phyloP scores from a whole-genome alignment of 495 filamentous ascomycete genomes.

The Rostrohypoxylon terebratum region DNA sequence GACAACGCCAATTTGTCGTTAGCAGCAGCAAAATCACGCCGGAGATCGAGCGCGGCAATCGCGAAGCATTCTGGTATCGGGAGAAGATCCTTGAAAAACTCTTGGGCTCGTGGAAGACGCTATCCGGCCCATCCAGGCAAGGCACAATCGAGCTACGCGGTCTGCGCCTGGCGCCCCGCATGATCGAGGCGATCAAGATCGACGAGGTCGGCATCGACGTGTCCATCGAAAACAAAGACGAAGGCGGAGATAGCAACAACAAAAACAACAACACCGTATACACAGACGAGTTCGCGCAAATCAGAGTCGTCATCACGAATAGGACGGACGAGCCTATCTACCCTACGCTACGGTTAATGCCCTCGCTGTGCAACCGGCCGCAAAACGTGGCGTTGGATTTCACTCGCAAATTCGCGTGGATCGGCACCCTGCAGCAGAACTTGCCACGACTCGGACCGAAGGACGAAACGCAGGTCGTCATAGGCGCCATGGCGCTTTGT shows the following conservation, averaged over 20 bases:
- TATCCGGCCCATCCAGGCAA: conserved; percentile 63
- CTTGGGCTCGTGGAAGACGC: conserved; percentile 76
- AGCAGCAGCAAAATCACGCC: conserved; percentile 80
- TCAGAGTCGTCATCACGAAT: conserved; percentile 77
- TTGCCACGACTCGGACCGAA: conserved; percentile 70
- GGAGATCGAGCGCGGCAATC: conserved; percentile 78
- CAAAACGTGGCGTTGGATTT: conserved; percentile 83
- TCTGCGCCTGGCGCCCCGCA: conserved; percentile 76
- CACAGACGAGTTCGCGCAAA: conserved; percentile 77
- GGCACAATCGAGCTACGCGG: conserved; percentile 81
- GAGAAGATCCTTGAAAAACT: conserved; percentile 82
- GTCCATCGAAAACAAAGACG: conserved; percentile 52
- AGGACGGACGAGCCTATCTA: conserved; percentile 74
- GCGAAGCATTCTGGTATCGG: conserved; percentile 94
- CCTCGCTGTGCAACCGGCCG: conserved; percentile 77
- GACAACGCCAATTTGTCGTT: conserved; percentile 88
- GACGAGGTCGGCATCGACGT: conserved; percentile 82
- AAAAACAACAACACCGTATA: conserved; percentile 61
- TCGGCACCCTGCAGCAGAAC: conserved; percentile 81
- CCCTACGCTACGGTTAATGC: conserved; percentile 81
- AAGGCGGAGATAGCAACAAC: conserved; percentile 28
- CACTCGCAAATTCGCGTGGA: conserved; percentile 84
- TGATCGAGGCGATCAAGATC: conserved; percentile 85
- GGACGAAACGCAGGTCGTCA: conserved; percentile 64
- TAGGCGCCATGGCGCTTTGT: conserved; percentile 78